Percentiles rank a stretch among this genome's conserved stretches.
phyloP scores from a whole-genome alignment of 2,329 filamentous ascomycete species.

The Chaetomium sp. region DNA sequence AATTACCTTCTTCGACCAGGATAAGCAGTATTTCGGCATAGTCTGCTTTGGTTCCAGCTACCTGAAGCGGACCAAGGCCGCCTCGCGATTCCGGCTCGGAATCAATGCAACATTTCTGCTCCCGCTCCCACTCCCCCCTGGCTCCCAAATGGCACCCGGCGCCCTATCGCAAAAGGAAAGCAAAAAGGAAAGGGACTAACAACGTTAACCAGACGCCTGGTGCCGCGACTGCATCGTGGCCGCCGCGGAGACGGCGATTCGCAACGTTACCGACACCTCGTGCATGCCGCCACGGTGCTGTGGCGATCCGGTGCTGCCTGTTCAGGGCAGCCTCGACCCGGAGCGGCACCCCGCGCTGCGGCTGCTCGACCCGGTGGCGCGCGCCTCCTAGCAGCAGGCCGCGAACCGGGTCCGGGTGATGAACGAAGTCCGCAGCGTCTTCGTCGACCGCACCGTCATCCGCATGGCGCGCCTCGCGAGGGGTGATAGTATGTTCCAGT shows the following conservation, averaged over 20 bases:
- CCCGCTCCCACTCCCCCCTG: too few species aligned
- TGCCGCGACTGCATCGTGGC: constrained; percentile 7
- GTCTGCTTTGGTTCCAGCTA: neutral
- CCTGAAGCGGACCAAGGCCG: neutral
- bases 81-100: too few species aligned
- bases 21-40: too few species aligned
- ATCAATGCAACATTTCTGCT: neutral
- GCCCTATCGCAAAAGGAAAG: too few species aligned
- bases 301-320: neutral
- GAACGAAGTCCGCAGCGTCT: neutral
- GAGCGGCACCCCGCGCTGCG: neutral
- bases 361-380: neutral
- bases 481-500: constrained; percentile 5
- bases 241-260: neutral
- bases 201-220: constrained; percentile 3
- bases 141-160: too few species aligned
- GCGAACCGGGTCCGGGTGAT: neutral
- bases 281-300: constrained; percentile 24
- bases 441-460: constrained; percentile 10
- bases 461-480: constrained; percentile 7
- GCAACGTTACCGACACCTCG: constrained; percentile 13
- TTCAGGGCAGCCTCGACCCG: neutral
- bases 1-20: neutral
- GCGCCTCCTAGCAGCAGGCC: constrained; percentile 16
- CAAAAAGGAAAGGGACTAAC: neutral